A percentile compares a stretch with the other conserved stretches of the same genome.
Evolutionary conservation across 2,329 filamentous ascomycete species (phyloP).

Genomic region (Fusarium sp.): DNA sequence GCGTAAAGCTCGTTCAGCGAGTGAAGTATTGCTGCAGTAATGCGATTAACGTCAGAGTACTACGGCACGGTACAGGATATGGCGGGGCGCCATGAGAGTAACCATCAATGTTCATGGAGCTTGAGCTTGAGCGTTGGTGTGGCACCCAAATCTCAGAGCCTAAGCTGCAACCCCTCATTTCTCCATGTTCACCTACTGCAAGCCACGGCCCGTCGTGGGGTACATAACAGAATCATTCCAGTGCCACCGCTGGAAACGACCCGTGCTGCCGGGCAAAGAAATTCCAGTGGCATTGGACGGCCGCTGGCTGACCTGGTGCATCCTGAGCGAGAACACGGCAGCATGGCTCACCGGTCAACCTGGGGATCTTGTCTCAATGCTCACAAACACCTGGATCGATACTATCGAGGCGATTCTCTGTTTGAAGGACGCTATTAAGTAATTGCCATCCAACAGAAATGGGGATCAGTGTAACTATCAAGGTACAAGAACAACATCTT

Average conservation of each 20-base stretch:
- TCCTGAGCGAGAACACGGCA: not conserved
- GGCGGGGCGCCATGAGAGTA: constrained; percentile 21
- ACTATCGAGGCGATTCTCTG: not conserved
- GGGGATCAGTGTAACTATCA: constrained; percentile 3
- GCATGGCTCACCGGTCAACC: not conserved
- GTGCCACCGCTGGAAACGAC: constrained; percentile 8
- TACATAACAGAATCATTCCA: constrained; percentile 9
- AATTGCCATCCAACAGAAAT: not conserved
- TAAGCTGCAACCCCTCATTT: constrained; percentile 44
- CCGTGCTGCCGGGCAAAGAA: constrained; percentile 5
- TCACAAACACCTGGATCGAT: not conserved
- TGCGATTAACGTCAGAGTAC: not conserved
- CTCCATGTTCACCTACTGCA: constrained; percentile 45
- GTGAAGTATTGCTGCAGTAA: not conserved
- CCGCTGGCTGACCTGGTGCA: constrained; percentile 2
- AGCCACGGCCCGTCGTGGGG: constrained; percentile 40
- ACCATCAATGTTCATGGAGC: constrained; percentile 14
- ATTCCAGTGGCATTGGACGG: not conserved
- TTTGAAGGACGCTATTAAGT: not conserved
- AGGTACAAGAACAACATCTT: not conserved
- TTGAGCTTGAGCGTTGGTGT: constrained; percentile 5
- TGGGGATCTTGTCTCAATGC: not conserved
- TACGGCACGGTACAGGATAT: constrained; percentile 6
- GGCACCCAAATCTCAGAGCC: constrained; percentile 13
- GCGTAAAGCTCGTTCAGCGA: not conserved